phyloP scores from a whole-genome alignment of 1,284 basidiomycete genomes.

The Chalciporus piperatoides region DNA sequence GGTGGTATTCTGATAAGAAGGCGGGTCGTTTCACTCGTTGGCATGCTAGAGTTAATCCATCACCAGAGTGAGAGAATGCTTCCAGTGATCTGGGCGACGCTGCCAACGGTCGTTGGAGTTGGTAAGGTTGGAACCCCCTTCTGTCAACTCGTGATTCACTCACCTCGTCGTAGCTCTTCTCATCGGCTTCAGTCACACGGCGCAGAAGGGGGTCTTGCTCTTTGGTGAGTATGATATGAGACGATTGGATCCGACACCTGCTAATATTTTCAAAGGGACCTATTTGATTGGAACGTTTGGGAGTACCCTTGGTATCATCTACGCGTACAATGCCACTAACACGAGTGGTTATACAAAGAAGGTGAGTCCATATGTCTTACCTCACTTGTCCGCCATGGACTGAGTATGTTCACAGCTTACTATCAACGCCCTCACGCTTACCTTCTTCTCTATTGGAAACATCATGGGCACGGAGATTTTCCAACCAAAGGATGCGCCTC shows the following conservation, averaged over 20 bases:
- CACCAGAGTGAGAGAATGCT: slow-evolving; percentile 56
- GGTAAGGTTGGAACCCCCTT: slow-evolving; percentile 27
- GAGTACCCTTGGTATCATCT: slow-evolving; percentile 54
- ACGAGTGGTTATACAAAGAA: slow-evolving; percentile 66
- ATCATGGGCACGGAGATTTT: slow-evolving; percentile 62
- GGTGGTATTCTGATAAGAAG: slow-evolving; percentile 65
- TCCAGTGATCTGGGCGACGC: slow-evolving; percentile 55
- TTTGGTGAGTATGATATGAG: slow-evolving; percentile 42
- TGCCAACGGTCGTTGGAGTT: slow-evolving; percentile 58
- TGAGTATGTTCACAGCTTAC: slow-evolving; percentile 30
- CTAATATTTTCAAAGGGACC: slow-evolving; percentile 33
- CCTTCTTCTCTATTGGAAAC: slow-evolving; percentile 56
- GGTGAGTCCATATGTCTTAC: slow-evolving; percentile 20
- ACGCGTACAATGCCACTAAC: slow-evolving; percentile 65
- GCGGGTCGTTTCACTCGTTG: slow-evolving; percentile 46
- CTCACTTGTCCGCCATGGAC: not conserved
- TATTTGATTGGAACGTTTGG: slow-evolving; percentile 60
- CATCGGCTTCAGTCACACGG: slow-evolving; percentile 50
- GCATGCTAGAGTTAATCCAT: slow-evolving; percentile 8
- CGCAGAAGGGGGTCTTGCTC: slow-evolving; percentile 51
- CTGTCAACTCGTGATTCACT: not conserved
- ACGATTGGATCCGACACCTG: not conserved
- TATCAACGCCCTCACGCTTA: slow-evolving; percentile 59
- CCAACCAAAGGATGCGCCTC: slow-evolving; percentile 58
- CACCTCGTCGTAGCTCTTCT: slow-evolving; percentile 41